Evolutionary conservation across 2,329 filamentous ascomycete genomes (phyloP).

Genomic region (Cryphonectria naterciae): DNA sequence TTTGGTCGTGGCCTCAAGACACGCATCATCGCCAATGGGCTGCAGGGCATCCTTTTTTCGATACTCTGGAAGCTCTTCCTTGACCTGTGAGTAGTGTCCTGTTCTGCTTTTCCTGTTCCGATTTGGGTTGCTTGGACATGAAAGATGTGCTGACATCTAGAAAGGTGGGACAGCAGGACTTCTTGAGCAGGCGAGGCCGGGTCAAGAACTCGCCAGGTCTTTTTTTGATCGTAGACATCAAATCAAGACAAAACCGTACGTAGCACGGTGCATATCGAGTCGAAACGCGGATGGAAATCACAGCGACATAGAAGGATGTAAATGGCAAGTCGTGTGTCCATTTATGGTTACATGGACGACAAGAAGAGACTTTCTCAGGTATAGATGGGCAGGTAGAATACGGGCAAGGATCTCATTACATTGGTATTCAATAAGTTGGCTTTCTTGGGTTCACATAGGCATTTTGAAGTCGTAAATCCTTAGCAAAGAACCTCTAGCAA

Average conservation of each 20-base stretch:
- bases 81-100: slow-evolving; percentile 46
- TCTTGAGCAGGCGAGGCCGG: not conserved
- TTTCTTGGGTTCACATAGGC: not conserved
- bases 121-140: not conserved
- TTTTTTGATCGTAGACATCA: not conserved
- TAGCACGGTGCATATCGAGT: not conserved
- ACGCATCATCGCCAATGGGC: slow-evolving; percentile 51
- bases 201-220: not conserved
- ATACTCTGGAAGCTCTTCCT: slow-evolving; percentile 55
- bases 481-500: not conserved
- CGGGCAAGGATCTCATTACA: too few relatives aligned
- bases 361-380: not conserved
- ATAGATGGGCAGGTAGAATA: not conserved
- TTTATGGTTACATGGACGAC: not conserved
- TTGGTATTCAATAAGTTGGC: too few relatives aligned
- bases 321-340: not conserved
- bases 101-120: not conserved
- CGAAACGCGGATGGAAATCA: not conserved
- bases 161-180: slow-evolving; percentile 20
- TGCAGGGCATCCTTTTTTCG: slow-evolving; percentile 52
- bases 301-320: not conserved
- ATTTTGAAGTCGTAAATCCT: not conserved
- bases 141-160: not conserved
- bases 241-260: not conserved
- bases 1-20: slow-evolving; percentile 52